These are phyloP conservation scores for Colletotrichum viniferum DNA, from an alignment of 2,329 filamentous ascomycete species.

Conservation along the genomic window DNA sequence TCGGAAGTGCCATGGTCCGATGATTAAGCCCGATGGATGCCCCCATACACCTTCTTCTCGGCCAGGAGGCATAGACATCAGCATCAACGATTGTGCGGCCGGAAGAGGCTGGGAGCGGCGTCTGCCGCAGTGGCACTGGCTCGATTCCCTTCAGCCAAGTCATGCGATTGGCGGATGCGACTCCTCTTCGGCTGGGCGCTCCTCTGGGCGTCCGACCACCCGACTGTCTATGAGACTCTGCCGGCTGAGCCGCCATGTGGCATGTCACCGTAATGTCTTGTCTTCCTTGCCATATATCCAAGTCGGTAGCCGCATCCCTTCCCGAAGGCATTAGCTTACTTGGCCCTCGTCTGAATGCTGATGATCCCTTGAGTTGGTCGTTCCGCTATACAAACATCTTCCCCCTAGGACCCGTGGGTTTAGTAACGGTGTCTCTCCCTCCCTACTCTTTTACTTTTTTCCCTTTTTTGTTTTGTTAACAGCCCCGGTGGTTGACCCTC, in stretches of 20 bases:
- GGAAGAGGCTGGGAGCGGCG: constrained; percentile 9
- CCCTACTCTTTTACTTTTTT: background rate
- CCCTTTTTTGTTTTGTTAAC: background rate
- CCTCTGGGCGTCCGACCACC: constrained; percentile 8
- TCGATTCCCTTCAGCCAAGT: background rate
- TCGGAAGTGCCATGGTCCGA: constrained; percentile 12
- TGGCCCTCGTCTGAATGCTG: constrained; percentile 9
- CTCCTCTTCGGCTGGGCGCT: constrained; percentile 10
- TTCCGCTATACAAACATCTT: constrained; percentile 14
- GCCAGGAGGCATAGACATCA: background rate
- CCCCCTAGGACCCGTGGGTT: constrained; percentile 20
- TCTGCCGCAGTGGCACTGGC: background rate
- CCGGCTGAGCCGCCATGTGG: constrained; percentile 6
- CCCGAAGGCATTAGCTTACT: constrained; percentile 9
- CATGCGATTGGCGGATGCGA: constrained; percentile 15
- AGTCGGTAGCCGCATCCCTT: background rate
- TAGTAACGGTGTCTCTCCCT: constrained; percentile 23
- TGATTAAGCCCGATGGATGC: constrained; percentile 7
- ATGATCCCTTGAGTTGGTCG: background rate
- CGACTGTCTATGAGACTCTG: background rate
- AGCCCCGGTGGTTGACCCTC: constrained; percentile 21
- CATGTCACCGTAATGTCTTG: background rate
- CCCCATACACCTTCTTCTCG: constrained; percentile 1
- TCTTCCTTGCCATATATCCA: constrained; percentile 14
- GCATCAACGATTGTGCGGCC: constrained; percentile 7